phyloP scores from a whole-genome alignment of 2,329 filamentous ascomycete genomes.

The Passalora sequoiae region DNA sequence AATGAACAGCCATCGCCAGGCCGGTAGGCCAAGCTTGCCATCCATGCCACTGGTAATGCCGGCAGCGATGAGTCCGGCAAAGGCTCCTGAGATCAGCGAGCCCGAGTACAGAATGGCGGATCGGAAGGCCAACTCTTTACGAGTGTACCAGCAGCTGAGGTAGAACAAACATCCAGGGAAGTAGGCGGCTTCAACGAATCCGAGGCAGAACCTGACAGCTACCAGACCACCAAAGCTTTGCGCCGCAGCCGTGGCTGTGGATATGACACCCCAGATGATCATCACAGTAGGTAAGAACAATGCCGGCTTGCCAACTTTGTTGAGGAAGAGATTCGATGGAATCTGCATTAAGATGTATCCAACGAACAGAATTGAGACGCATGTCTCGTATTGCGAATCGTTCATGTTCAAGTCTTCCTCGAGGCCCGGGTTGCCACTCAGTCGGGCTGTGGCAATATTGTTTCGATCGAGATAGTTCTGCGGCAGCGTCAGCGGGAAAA shows the following conservation, averaged over 20 bases:
- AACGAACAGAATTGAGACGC: constrained; percentile 42
- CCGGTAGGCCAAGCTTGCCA: constrained; percentile 30
- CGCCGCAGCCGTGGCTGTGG: constrained; percentile 31
- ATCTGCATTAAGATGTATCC: constrained; percentile 36
- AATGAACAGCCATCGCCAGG: constrained; percentile 38
- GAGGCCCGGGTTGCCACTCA: constrained; percentile 36
- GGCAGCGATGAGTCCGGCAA: constrained; percentile 52
- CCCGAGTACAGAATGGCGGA: constrained; percentile 52
- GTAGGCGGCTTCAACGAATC: constrained; percentile 44
- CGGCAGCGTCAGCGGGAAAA: no score
- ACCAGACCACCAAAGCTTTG: constrained; percentile 36
- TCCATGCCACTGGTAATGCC: constrained; percentile 44
- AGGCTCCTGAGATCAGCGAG: constrained; percentile 47
- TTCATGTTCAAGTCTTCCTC: constrained; percentile 43
- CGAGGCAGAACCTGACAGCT: constrained; percentile 37
- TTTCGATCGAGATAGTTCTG: no score
- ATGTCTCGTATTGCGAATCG: constrained; percentile 43
- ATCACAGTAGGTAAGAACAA: constrained; percentile 32
- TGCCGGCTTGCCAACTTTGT: constrained; percentile 33
- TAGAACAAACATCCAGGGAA: constrained; percentile 46
- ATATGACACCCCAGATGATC: constrained; percentile 36
- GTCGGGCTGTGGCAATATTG: constrained; percentile 29
- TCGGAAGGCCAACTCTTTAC: constrained; percentile 47
- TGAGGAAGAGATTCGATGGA: constrained; percentile 36
- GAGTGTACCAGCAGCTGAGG: constrained; percentile 51